phyloP scores from a whole-genome alignment of 768 basidiomycete genomes.

The Calocybe cyanea region DNA sequence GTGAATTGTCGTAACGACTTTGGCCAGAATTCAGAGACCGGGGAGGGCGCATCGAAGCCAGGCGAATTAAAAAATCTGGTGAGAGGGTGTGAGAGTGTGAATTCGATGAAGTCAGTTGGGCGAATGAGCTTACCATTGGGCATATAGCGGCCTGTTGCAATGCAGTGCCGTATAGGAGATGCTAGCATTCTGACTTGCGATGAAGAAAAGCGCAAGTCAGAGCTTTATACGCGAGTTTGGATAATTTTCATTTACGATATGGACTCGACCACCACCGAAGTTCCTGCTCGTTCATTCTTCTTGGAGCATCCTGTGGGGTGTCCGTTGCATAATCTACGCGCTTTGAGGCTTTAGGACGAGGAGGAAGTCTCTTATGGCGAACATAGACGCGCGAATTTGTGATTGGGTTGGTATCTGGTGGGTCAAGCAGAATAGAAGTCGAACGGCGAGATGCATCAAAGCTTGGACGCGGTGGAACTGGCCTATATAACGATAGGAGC shows the following conservation, averaged over 20 bases:
- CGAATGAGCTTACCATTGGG: constrained; percentile 47
- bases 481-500: constrained; percentile 31
- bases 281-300: constrained; percentile 63
- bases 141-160: constrained; percentile 43
- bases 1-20: constrained; percentile 11
- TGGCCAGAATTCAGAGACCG: constrained; percentile 8
- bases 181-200: constrained; percentile 76
- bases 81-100: neutral
- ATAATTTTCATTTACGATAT: constrained; percentile 49
- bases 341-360: constrained; percentile 34
- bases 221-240: constrained; percentile 13
- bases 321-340: constrained; percentile 16
- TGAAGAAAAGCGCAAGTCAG: constrained; percentile 6
- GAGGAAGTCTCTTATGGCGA: constrained; percentile 57
- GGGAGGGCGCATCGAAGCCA: constrained; percentile 46
- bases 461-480: constrained; percentile 33
- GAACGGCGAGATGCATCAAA: constrained; percentile 41
- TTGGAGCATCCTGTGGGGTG: constrained; percentile 31
- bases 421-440: constrained; percentile 60
- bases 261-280: constrained; percentile 70
- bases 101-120: neutral
- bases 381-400: constrained; percentile 43
- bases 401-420: constrained; percentile 45
- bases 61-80: constrained; percentile 64
- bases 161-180: constrained; percentile 57